These are phyloP conservation scores for Microglena sp. DNA, from an alignment of 139 green algal genomes.

Conservation along the genomic window DNA sequence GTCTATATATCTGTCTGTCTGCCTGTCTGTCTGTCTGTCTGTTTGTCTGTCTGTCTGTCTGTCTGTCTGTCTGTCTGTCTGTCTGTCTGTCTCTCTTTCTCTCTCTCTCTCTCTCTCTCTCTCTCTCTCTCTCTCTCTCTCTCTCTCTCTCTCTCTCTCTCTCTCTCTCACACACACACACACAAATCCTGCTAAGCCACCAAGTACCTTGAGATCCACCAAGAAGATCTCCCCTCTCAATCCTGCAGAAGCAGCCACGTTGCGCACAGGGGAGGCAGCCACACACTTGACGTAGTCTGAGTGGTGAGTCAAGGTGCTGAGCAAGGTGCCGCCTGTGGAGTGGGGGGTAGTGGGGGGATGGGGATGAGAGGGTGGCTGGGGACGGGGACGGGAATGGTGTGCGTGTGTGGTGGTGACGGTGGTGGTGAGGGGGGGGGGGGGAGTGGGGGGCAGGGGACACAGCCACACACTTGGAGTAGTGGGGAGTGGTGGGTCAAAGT, in stretches of 20 bases:
- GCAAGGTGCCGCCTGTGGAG: slow-evolving; percentile 13
- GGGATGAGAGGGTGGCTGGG: not conserved
- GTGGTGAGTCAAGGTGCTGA: slow-evolving; percentile 38
- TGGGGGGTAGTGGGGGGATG: not conserved
- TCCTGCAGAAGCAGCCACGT: slow-evolving; percentile 40
- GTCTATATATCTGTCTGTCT: too few relatives aligned
- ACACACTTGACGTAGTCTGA: slow-evolving; percentile 52
- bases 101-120: too few relatives aligned
- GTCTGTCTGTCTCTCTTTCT: too few relatives aligned
- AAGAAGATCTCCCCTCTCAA: slow-evolving; percentile 48
- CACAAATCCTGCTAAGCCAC: not conserved
- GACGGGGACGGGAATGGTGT: not conserved
- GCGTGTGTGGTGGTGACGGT: not conserved
- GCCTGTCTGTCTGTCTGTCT: too few relatives aligned
- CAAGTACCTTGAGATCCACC: slow-evolving; percentile 36
- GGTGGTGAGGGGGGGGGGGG: not conserved
- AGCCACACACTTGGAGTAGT: not conserved
- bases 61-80: too few relatives aligned
- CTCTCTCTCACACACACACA: not conserved
- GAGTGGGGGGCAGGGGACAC: not conserved
- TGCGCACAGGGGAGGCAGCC: slow-evolving; percentile 13
- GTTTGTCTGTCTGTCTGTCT: too few relatives aligned
- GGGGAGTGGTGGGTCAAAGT: too few relatives aligned
- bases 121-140: too few relatives aligned
- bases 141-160: too few relatives aligned